A percentile compares a stretch with the other conserved stretches of the same genome.
Evolutionary conservation across 2,329 filamentous ascomycete species (phyloP).

Genomic region (Neofusicoccum ribis): DNA sequence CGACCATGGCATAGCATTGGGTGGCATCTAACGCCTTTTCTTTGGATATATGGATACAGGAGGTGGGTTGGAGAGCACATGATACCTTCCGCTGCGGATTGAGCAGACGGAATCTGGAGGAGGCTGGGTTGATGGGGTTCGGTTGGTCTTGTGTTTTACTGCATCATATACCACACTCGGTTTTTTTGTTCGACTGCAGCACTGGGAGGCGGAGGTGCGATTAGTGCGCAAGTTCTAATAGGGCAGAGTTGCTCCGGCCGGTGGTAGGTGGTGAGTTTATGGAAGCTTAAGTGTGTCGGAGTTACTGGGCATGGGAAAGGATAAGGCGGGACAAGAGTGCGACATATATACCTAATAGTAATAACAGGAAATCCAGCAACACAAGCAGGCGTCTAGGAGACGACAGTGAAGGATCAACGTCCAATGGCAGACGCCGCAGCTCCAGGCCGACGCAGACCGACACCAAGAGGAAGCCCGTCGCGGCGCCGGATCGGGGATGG

Average conservation of each 20-base stretch:
- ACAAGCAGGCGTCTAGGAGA: too few relatives aligned
- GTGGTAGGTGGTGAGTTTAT: not conserved
- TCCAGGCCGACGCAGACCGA: not conserved
- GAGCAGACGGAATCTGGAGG: not conserved
- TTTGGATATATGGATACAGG: not conserved
- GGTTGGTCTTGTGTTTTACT: not conserved
- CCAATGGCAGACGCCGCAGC: too few relatives aligned
- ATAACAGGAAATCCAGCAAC: not conserved
- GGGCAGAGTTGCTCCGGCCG: not conserved
- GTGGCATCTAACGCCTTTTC: slow-evolving; percentile 4
- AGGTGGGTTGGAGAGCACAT: not conserved
- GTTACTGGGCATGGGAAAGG: not conserved
- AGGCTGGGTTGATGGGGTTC: not conserved
- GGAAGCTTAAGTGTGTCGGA: not conserved
- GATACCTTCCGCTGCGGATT: not conserved
- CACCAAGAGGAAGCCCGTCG: not conserved
- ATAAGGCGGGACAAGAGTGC: not conserved
- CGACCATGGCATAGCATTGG: slow-evolving; percentile 7
- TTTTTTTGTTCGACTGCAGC: not conserved
- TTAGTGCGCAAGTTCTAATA: not conserved
- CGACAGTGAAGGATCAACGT: too few relatives aligned
- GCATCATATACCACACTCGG: slow-evolving; percentile 13
- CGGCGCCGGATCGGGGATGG: not conserved
- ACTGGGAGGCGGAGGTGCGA: not conserved
- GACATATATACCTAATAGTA: slow-evolving; percentile 2